Percentiles rank a stretch among this genome's conserved stretches.
phyloP scores from a whole-genome alignment of 129 eudicot species.

The Lonicera japonica region DNA sequence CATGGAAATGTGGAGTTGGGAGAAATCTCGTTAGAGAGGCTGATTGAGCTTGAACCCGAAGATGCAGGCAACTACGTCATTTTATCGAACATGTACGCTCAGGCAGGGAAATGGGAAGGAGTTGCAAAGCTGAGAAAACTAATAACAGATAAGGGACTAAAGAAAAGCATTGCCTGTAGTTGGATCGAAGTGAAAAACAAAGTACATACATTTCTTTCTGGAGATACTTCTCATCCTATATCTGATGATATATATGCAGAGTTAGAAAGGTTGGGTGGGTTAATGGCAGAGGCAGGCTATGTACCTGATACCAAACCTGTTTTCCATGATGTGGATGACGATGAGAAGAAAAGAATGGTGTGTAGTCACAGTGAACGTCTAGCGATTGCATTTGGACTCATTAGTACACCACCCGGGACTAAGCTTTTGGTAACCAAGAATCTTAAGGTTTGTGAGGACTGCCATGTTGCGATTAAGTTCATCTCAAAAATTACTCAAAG shows the following conservation, averaged over 20 bases:
- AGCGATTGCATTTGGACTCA: slow-evolving; percentile 67
- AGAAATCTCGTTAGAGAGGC: slow-evolving; percentile 50
- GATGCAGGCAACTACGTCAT: slow-evolving; percentile 69
- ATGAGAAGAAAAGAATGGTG: slow-evolving; percentile 54
- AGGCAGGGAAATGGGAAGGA: slow-evolving; percentile 58
- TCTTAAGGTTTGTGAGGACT: slow-evolving; percentile 70
- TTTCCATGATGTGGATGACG: slow-evolving; percentile 73
- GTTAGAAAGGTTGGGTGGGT: slow-evolving; percentile 39
- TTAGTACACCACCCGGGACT: slow-evolving; percentile 47
- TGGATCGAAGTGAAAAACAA: slow-evolving; percentile 65
- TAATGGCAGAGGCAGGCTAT: slow-evolving; percentile 55
- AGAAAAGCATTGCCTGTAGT: slow-evolving; percentile 57
- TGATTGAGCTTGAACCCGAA: slow-evolving; percentile 57
- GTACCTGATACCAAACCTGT: slow-evolving; percentile 46
- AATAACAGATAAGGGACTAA: slow-evolving; percentile 41
- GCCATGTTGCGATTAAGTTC: slow-evolving; percentile 71
- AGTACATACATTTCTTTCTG: slow-evolving; percentile 55
- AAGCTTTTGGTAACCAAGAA: slow-evolving; percentile 52
- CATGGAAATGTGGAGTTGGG: slow-evolving; percentile 59
- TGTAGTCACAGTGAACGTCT: slow-evolving; percentile 61
- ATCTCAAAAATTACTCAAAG: slow-evolving; percentile 59
- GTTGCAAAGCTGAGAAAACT: slow-evolving; percentile 49
- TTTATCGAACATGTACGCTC: slow-evolving; percentile 66
- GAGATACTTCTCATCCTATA: slow-evolving; percentile 54
- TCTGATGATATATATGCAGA: slow-evolving; percentile 45